phyloP scores from a whole-genome alignment of 2,329 filamentous ascomycete species.

The Diplodia mutila region DNA sequence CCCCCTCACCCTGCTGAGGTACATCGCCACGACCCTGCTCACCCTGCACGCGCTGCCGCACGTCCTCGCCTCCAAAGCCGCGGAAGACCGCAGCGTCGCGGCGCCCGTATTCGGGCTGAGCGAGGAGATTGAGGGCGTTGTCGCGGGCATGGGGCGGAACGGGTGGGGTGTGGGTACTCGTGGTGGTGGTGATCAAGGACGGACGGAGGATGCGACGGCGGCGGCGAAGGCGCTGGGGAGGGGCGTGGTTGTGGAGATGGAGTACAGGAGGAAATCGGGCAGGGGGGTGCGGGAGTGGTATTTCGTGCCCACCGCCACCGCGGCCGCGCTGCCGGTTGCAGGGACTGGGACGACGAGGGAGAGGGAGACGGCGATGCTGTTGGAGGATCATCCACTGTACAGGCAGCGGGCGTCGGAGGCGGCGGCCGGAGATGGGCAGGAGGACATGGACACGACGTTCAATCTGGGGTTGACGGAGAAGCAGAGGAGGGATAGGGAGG shows the following conservation, averaged over 20 bases:
- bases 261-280: conserved; percentile 82
- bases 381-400: conserved; percentile 79
- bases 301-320: conserved; percentile 59
- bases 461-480: conserved; percentile 86
- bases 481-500: conserved; percentile 83
- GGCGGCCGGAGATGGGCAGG: conserved; percentile 35
- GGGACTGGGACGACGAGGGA: background rate
- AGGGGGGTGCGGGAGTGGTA: conserved; percentile 74
- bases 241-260: conserved; percentile 78
- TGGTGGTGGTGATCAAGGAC: background rate
- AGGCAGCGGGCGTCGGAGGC: conserved; percentile 38
- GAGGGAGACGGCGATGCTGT: conserved; percentile 60
- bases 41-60: conserved; percentile 74
- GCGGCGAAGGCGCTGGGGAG: conserved; percentile 32
- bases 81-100: conserved; percentile 72
- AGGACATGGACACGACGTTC: conserved; percentile 70
- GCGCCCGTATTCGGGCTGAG: conserved; percentile 79
- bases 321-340: no score
- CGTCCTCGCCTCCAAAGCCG: conserved; percentile 72
- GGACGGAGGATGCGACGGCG: background rate
- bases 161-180: conserved; percentile 34
- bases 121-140: conserved; percentile 76
- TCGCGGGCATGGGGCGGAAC: conserved; percentile 67
- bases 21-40: conserved; percentile 87
- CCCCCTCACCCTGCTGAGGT: conserved; percentile 73